phyloP scores from a whole-genome alignment of 169 alveolate genomes.

The Blepharisma undulans region DNA sequence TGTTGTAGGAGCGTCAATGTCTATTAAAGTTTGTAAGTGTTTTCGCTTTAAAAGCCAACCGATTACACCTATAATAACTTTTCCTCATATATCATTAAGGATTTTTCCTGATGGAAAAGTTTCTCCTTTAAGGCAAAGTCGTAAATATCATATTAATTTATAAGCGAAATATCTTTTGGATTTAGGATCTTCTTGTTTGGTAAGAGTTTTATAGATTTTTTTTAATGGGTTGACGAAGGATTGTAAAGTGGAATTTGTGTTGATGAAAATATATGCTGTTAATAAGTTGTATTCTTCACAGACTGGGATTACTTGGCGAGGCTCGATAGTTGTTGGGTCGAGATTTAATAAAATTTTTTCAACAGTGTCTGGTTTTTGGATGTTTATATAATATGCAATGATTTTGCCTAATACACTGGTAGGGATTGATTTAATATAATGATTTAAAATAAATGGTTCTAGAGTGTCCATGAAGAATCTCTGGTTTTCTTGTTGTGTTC shows the following conservation, averaged over 20 bases:
- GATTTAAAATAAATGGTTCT: slow-evolving; percentile 27
- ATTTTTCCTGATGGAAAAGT: slow-evolving; percentile 31
- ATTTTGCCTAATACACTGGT: background rate
- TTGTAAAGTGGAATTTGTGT: background rate
- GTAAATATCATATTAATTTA: slow-evolving; percentile 29
- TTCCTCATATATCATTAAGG: background rate
- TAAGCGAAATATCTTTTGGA: background rate
- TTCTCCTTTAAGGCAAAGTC: slow-evolving; percentile 29
- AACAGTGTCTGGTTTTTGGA: background rate
- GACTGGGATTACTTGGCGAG: background rate
- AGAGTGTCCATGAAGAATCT: slow-evolving; percentile 33
- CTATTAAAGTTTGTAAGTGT: background rate
- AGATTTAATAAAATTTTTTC: slow-evolving; percentile 25
- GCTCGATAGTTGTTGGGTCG: slow-evolving; percentile 13
- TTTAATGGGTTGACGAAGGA: slow-evolving; percentile 6
- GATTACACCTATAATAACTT: background rate
- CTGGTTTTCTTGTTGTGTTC: background rate
- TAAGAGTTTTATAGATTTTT: background rate
- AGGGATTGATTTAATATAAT: slow-evolving; percentile 7
- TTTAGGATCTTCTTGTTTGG: background rate
- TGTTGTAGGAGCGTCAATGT: slow-evolving; percentile 10
- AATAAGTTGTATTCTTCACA: slow-evolving; percentile 31
- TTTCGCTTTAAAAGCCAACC: background rate
- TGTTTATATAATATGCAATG: background rate
- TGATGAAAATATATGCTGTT: slow-evolving; percentile 14